Evolutionary conservation across 202 grass and related monocot genomes (phyloP).

Genomic region (Alloteropsis angusta): DNA sequence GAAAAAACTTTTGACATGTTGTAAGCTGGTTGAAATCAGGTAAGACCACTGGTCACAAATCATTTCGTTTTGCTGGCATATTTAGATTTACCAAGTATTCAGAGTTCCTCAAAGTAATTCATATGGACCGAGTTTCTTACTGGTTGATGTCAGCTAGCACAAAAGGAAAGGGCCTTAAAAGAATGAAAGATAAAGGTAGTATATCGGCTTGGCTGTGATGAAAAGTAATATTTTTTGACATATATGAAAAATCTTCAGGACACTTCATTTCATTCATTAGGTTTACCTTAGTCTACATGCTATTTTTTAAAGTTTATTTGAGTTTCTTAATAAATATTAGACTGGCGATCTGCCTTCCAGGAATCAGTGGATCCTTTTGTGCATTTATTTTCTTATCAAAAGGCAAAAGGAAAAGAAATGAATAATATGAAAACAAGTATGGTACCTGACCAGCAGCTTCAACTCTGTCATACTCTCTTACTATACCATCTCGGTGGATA

Average conservation of each 20-base stretch:
- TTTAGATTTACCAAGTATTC: neutral
- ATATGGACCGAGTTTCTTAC: neutral
- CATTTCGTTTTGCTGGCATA: neutral
- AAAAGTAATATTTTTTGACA: neutral
- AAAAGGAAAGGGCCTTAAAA: neutral
- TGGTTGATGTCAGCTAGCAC: neutral
- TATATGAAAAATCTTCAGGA: neutral
- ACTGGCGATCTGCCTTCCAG: neutral
- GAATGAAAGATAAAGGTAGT: neutral
- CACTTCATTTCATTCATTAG: neutral
- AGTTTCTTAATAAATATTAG: neutral
- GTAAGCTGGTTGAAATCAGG: neutral
- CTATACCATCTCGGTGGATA: constrained; percentile 69
- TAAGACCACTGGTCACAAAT: neutral
- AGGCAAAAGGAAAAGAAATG: neutral
- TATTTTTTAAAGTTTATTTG: neutral
- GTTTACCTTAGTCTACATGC: neutral
- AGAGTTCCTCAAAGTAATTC: neutral
- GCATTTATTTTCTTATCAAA: neutral
- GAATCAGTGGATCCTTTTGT: neutral
- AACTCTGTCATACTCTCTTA: constrained; percentile 67
- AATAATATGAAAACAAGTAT: constrained; percentile 13
- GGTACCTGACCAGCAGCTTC: constrained; percentile 83
- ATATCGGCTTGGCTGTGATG: neutral
- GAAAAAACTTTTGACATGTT: neutral